These are phyloP conservation scores for Hericium rajendrae DNA, from an alignment of 768 basidiomycete species.

Conservation along the genomic window DNA sequence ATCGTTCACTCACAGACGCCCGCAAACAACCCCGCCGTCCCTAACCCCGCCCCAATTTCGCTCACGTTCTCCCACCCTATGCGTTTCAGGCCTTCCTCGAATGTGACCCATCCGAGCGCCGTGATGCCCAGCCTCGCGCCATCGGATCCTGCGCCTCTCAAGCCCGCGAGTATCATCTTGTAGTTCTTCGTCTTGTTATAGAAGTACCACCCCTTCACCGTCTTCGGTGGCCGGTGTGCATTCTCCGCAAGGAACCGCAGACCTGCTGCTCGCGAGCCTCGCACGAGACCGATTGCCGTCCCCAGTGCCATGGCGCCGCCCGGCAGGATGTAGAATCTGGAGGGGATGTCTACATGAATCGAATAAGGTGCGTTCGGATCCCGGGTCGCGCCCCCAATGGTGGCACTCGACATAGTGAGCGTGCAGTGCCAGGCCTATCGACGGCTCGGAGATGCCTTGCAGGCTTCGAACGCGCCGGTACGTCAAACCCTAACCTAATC, in stretches of 20 bases:
- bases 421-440: not conserved
- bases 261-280: constrained; percentile 60
- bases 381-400: constrained; percentile 10
- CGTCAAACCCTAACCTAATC: too few relatives aligned
- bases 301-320: constrained; percentile 52
- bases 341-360: constrained; percentile 36
- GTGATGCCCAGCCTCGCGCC: constrained; percentile 39
- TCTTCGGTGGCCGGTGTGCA: constrained; percentile 76
- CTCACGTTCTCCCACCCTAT: constrained; percentile 32
- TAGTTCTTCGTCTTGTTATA: constrained; percentile 97
- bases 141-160: constrained; percentile 57
- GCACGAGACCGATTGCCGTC: constrained; percentile 59
- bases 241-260: constrained; percentile 89
- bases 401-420: not conserved
- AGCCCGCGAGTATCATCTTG: constrained; percentile 60
- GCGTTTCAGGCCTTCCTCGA: constrained; percentile 35
- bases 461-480: too few relatives aligned
- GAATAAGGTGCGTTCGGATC: constrained; percentile 15
- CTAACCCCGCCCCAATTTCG: constrained; percentile 55
- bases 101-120: constrained; percentile 38
- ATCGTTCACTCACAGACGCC: constrained; percentile 35
- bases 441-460: not conserved
- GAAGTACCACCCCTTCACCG: constrained; percentile 88
- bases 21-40: constrained; percentile 51
- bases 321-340: constrained; percentile 55